A percentile compares a stretch with the other conserved stretches of the same genome.
Evolutionary conservation across 805 yeast genomes (phyloP).

Genomic region (Saturnispora besseyi): DNA sequence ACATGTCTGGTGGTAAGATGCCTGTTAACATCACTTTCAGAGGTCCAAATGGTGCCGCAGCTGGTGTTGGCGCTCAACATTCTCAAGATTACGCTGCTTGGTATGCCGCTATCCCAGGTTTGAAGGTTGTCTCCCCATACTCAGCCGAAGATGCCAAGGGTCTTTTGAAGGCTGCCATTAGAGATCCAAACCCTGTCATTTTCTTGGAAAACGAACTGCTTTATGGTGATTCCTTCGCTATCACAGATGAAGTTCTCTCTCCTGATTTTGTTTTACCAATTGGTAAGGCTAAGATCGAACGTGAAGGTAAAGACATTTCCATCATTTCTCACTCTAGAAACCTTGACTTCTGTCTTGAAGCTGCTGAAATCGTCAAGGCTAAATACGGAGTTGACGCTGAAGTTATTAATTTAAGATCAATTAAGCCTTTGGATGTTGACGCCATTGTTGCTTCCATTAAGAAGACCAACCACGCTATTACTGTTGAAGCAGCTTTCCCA

Average conservation of each 20-base stretch:
- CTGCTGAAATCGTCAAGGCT: slow-evolving; percentile 80
- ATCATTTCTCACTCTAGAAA: slow-evolving; percentile 89
- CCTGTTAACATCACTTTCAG: slow-evolving; percentile 96
- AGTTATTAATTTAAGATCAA: slow-evolving; percentile 90
- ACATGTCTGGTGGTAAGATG: slow-evolving; percentile 99
- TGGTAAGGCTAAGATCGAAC: slow-evolving; percentile 93
- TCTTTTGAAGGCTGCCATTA: slow-evolving; percentile 87
- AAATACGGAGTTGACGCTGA: slow-evolving; percentile 85
- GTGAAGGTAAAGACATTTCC: slow-evolving; percentile 84
- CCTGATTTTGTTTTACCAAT: slow-evolving; percentile 88
- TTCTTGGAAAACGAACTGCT: slow-evolving; percentile 92
- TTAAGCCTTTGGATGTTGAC: slow-evolving; percentile 91
- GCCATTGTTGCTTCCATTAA: slow-evolving; percentile 80
- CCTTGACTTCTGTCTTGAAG: slow-evolving; percentile 75
- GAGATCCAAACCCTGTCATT: slow-evolving; percentile 98
- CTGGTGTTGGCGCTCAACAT: slow-evolving; percentile 99
- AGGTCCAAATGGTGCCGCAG: slow-evolving; percentile 99
- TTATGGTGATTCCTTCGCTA: slow-evolving; percentile 86
- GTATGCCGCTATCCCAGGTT: slow-evolving; percentile 98
- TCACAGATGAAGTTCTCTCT: slow-evolving; percentile 80
- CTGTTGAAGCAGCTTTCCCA: slow-evolving; percentile 98
- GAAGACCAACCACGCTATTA: slow-evolving; percentile 93
- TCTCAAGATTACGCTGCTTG: slow-evolving; percentile 96
- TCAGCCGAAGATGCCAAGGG: slow-evolving; percentile 96
- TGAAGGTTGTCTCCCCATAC: slow-evolving; percentile 93